A percentile compares a stretch with the other conserved stretches of the same genome.
These are phyloP conservation scores for Fusarium sarcochroum DNA, from an alignment of 2,329 filamentous ascomycete species.

Conservation along the genomic window DNA sequence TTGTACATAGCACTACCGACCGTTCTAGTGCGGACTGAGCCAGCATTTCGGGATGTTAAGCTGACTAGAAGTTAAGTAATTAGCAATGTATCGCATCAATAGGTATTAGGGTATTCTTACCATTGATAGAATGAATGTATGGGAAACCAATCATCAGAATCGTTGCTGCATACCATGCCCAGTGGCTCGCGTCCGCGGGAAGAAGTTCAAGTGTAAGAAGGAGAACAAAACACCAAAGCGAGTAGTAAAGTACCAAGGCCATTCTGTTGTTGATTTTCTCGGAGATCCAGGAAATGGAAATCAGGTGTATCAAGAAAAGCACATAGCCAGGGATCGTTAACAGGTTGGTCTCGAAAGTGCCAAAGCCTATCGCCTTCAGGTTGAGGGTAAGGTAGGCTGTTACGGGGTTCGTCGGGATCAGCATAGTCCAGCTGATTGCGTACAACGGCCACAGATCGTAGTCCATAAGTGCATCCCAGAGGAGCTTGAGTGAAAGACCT, in stretches of 20 bases:
- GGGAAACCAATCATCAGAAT: constrained; percentile 54
- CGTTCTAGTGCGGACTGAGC: constrained; percentile 70
- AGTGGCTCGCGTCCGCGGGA: constrained; percentile 47
- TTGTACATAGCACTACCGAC: constrained; percentile 72
- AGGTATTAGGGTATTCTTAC: neutral
- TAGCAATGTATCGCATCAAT: neutral
- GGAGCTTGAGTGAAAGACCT: constrained; percentile 61
- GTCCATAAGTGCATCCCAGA: constrained; percentile 65
- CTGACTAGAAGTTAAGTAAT: constrained; percentile 58
- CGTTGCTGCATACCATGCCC: constrained; percentile 53
- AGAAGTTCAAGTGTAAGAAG: constrained; percentile 61
- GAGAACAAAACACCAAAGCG: constrained; percentile 69
- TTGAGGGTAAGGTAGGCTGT: constrained; percentile 64
- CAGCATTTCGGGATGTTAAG: constrained; percentile 70
- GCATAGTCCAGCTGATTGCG: constrained; percentile 41
- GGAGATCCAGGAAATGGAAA: constrained; percentile 60
- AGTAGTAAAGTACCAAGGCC: constrained; percentile 59
- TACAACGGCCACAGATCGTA: constrained; percentile 63
- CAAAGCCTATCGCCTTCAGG: constrained; percentile 63
- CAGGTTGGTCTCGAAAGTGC: constrained; percentile 68
- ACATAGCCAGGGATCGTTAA: constrained; percentile 66
- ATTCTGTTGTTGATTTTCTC: constrained; percentile 58
- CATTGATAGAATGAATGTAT: constrained; percentile 43
- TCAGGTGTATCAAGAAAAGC: constrained; percentile 56
- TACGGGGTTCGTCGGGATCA: constrained; percentile 46